Conservation (phyloP, 768 basidiomycete species). For the Leucosporidium scottii region DNA sequence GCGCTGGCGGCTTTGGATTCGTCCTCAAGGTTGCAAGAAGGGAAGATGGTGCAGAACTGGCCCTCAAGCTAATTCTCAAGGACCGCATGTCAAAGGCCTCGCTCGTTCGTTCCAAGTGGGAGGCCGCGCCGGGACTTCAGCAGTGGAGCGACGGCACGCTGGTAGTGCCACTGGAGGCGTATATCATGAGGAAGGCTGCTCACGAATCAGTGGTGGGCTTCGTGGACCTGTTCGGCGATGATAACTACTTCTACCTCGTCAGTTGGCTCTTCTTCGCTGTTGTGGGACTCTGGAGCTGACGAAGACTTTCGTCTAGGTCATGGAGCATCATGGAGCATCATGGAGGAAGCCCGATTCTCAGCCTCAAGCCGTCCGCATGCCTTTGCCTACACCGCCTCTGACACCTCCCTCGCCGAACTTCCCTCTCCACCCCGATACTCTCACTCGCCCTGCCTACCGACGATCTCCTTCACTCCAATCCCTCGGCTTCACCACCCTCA, state of each 20-base stretch:
- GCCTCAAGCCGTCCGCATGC: too few relatives aligned
- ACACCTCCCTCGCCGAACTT: too few relatives aligned
- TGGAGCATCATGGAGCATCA: constrained; percentile 70
- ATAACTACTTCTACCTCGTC: constrained; percentile 71
- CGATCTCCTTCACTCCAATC: background rate
- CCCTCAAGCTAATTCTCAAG: constrained; percentile 80
- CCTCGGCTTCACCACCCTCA: constrained; percentile 3
- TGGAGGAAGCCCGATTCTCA: constrained; percentile 43
- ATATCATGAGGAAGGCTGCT: constrained; percentile 61
- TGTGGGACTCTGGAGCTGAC: background rate
- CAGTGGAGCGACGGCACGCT: constrained; percentile 10
- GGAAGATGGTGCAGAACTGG: constrained; percentile 58
- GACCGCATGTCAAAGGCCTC: constrained; percentile 8
- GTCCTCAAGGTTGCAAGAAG: constrained; percentile 76
- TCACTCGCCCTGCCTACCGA: background rate
- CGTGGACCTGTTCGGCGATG: constrained; percentile 73
- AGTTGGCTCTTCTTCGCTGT: background rate
- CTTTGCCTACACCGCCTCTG: too few relatives aligned
- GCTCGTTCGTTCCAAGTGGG: constrained; percentile 12
- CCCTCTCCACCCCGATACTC: background rate
- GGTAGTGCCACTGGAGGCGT: constrained; percentile 69
- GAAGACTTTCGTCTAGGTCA: background rate
- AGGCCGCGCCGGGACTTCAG: constrained; percentile 1
- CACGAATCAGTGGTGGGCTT: constrained; percentile 77
- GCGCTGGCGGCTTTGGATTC: constrained; percentile 86